Base-by-base conservation (phyloP, 805 yeast species). In the Zygotorulaspora florentina region DNA sequence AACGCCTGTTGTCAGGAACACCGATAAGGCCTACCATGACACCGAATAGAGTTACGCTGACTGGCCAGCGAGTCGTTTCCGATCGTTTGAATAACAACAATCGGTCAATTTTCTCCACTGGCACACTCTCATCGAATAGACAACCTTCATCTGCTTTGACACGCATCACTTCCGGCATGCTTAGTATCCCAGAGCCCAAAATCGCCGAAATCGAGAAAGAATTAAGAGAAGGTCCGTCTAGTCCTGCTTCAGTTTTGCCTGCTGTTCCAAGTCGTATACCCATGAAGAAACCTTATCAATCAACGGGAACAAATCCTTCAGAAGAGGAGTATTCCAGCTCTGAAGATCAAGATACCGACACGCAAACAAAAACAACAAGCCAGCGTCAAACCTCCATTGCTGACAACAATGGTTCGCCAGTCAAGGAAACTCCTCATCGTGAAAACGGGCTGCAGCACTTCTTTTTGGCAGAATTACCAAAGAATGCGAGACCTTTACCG, bases 91-190 rank as follows among this genome's bases (percentile, higher is more conserved):
- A 45, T 17, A 39, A 39, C 42, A 42, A 31, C 41, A 50, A 48
- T 30, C 55, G 45, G 7, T 47, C 54, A 12, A 46, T 53, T 9
- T 56, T 55, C 29, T 45, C 56, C 6, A 28, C 45, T 27, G 29
- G 31, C 15, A 20, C 48, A 23, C 17, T 31, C 11, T 36, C 48
- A 7, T 43, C 27, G 25, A 51, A 39, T 34, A 44, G 42, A n/a
- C 42, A 25, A 31, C 47, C 53, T 8, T 53, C 54, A 26, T 39
- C 53, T 8, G 41, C 54, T 7, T 52, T 58, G 13, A 51, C 68
- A 40, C 65, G 75, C 56, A 69, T 70, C 39, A 67, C 73, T 1
- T 70, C 74, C 1, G 75, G 75, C 11, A 71, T 69, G 71, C 55
- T 72, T 17, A 57, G 69, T 11, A 70, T 68, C 18, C 76, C 76